Conservation (phyloP, 805 yeast genomes). For the Spathaspora gorwiae region DNA sequence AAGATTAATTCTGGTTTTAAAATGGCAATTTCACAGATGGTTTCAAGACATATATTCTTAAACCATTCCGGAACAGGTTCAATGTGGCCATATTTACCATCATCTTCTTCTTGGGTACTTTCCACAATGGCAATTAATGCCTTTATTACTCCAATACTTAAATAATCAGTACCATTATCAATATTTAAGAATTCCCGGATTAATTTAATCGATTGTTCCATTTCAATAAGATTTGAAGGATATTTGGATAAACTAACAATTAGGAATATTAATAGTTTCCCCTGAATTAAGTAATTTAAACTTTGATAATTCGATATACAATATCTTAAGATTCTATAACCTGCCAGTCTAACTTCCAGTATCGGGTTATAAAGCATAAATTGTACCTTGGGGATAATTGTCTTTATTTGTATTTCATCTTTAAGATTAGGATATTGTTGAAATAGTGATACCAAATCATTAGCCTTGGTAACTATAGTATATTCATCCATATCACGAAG, state of each 20-base stretch:
- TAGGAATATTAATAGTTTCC: constrained; percentile 59
- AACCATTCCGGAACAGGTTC: constrained; percentile 27
- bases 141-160: constrained; percentile 61
- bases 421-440: constrained; percentile 52
- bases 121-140: constrained; percentile 64
- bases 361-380: constrained; percentile 53
- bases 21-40: constrained; percentile 34
- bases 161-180: constrained; percentile 44
- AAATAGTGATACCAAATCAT: constrained; percentile 9
- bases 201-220: constrained; percentile 73
- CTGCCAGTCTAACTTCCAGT: constrained; percentile 66
- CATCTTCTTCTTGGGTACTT: constrained; percentile 18
- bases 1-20: constrained; percentile 39
- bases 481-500: constrained; percentile 47
- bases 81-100: neutral
- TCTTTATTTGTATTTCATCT: constrained; percentile 57
- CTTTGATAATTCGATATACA: constrained; percentile 54
- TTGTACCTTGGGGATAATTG: constrained; percentile 56
- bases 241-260: constrained; percentile 59
- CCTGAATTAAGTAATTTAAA: constrained; percentile 46
- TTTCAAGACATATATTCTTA: constrained; percentile 42
- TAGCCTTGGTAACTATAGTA: constrained; percentile 50
- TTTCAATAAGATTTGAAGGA: constrained; percentile 49
- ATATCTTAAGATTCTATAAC: constrained; percentile 68
- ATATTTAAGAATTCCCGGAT: constrained; percentile 58